Percentiles rank a stretch among this genome's conserved stretches.
Conservation (phyloP, 345 rosid genomes). For the Alliaria petiolata region DNA sequence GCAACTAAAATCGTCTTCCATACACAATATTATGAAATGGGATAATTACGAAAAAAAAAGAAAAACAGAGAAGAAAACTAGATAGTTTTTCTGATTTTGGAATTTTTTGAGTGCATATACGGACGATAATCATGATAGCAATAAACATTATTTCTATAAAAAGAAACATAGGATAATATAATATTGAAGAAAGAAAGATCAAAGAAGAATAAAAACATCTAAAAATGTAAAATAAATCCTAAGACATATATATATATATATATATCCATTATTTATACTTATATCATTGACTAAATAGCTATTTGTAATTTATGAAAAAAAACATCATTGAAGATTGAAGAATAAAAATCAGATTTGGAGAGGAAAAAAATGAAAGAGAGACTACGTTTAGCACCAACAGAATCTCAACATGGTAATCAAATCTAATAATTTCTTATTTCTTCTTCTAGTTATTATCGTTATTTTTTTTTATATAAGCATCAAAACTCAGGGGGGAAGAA, state of each 20-base stretch:
- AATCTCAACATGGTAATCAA: slow-evolving; percentile 11
- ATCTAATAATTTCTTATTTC: background rate
- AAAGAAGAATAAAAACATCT: background rate
- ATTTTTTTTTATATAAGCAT: slow-evolving; percentile 2
- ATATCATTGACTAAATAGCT: background rate
- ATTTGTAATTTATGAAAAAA: background rate
- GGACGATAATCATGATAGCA: background rate
- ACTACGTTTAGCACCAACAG: background rate
- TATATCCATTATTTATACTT: background rate
- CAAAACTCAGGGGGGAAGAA: slow-evolving; percentile 73
- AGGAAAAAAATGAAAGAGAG: too few species aligned
- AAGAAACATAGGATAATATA: slow-evolving; percentile 20
- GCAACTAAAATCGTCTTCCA: background rate
- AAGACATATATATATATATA: too few species aligned
- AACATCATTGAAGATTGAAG: background rate
- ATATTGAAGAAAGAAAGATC: background rate
- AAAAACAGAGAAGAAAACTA: background rate
- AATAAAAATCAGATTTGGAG: slow-evolving; percentile 19
- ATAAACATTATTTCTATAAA: background rate
- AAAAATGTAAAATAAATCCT: slow-evolving; percentile 4
- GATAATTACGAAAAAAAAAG: background rate
- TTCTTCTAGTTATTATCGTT: slow-evolving; percentile 9
- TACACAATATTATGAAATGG: background rate
- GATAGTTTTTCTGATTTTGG: too few species aligned
- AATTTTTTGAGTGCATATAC: background rate